Evolutionary conservation across 805 yeast species (phyloP), one percentile per base, ranked within the genome.

Genomic region (Scheffersomyces amazonensis): DNA sequence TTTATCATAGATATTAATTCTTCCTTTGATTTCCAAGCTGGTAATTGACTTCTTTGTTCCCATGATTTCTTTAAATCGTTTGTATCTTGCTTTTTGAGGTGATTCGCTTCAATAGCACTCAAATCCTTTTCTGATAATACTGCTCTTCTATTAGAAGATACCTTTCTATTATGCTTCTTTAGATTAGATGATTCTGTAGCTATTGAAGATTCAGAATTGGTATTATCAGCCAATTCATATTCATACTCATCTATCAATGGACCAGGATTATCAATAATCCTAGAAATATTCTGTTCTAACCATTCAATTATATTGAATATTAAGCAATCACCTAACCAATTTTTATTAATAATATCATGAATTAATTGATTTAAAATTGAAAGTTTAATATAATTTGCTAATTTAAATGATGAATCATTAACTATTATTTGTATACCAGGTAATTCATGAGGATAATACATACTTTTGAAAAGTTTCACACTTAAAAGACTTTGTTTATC

Each of bases 1-100:
- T 71, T 67, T 3, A 91, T 78, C 3, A 80, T 62, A 0, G 74
- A 50, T 2, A 86, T 71, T 28, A 91, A 69, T 5, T 75, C 69
- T 0, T 73, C 60, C 37, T 68, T 72, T 53, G 81, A 84, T 11
- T 66, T 57, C 95, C 96, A 91, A 0, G 98, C 98, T 0, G 99
- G 98, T 22, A 91, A 63, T 7, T 60, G 58, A 8, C 72, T 47
- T 48, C 98, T 74, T 9, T 63, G 56, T 2, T 49, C 39, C 4
- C 78, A 31, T 4, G 71, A 61, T 2, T 47, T 35, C 28, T 64
- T 50, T 45, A 75, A 69, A 32, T 62, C 67, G 0, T 44, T 21
- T 0, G 67, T 50, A 5, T 49, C 42, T n/a, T 52, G 40, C 39
- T 73, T 66, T 16, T 40, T 37, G 0, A 42, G 38, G 45, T 76